A percentile compares a stretch with the other conserved stretches of the same genome.
These are phyloP conservation scores for Leccinum insigne DNA, from an alignment of 1,284 basidiomycete species.

Conservation along the genomic window DNA sequence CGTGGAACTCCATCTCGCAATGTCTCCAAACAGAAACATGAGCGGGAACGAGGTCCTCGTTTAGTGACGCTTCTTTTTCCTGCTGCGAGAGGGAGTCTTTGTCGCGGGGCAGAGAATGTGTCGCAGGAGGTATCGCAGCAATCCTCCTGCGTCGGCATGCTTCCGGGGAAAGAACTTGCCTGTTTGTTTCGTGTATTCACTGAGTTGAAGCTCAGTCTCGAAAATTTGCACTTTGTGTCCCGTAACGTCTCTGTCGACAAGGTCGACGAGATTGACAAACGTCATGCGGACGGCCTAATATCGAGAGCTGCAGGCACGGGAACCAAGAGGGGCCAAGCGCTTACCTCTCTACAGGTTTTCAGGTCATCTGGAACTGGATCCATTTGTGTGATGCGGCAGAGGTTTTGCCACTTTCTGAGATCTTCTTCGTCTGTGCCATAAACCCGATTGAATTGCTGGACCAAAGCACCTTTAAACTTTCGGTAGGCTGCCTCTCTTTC, in stretches of 20 bases:
- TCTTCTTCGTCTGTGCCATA: conserved; percentile 16
- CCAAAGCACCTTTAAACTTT: conserved; percentile 14
- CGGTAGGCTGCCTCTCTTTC: not conserved
- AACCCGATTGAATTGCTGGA: conserved; percentile 17
- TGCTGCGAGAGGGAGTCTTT: not conserved
- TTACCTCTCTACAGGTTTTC: conserved; percentile 13
- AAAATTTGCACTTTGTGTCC: conserved; percentile 6
- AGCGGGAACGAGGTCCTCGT: conserved; percentile 9
- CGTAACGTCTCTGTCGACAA: conserved; percentile 15
- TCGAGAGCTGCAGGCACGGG: not conserved
- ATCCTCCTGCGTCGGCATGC: conserved; percentile 20
- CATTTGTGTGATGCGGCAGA: conserved; percentile 10
- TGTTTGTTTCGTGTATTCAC: conserved; percentile 4
- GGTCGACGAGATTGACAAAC: conserved; percentile 22
- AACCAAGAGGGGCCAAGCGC: not conserved
- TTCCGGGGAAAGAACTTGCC: conserved; percentile 22
- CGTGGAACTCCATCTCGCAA: conserved; percentile 6
- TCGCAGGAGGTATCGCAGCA: conserved; percentile 20
- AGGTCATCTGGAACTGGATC: conserved; percentile 13
- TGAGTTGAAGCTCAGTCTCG: conserved; percentile 12
- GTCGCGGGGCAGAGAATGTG: conserved; percentile 14
- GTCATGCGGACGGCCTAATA: conserved; percentile 8
- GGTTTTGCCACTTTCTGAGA: conserved; percentile 11
- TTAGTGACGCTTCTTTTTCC: conserved; percentile 6
- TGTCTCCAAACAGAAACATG: not conserved